Conservation (phyloP, 257 asterid genomes). For the Salvia miltiorrhiza region DNA sequence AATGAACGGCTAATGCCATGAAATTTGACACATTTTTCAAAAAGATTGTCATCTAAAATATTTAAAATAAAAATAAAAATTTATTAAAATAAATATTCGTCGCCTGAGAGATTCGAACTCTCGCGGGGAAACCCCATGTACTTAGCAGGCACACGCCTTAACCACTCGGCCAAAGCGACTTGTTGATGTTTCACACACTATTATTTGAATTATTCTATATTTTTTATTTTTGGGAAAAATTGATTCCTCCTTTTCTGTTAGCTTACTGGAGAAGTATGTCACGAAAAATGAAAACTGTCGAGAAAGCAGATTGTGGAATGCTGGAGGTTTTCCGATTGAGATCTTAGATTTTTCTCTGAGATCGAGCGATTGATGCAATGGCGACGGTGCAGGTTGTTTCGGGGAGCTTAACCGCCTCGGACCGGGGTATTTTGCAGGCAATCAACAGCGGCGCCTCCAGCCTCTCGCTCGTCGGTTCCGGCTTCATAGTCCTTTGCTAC, state of each 20-base stretch:
- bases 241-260: background rate
- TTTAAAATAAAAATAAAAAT: no score
- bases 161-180: slow-evolving; percentile 85
- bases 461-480: slow-evolving; percentile 83
- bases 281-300: background rate
- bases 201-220: no score
- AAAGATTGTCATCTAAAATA: no score
- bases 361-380: slow-evolving; percentile 37
- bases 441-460: slow-evolving; percentile 84
- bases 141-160: slow-evolving; percentile 75
- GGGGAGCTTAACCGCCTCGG: slow-evolving; percentile 71
- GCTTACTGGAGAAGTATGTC: slow-evolving; percentile 4
- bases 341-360: slow-evolving; percentile 5
- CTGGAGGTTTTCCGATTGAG: slow-evolving; percentile 14
- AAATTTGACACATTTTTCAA: no score
- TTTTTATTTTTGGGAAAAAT: background rate
- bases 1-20: no score
- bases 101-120: slow-evolving; percentile 99
- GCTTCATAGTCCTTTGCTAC: slow-evolving; percentile 92
- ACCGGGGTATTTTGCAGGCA: slow-evolving; percentile 63
- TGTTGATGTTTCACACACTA: no score
- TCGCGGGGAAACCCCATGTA: slow-evolving; percentile 99
- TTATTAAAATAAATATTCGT: slow-evolving; percentile 16
- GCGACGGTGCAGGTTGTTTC: slow-evolving; percentile 76
- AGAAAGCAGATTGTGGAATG: slow-evolving; percentile 8